Base-by-base conservation (phyloP, 345 rosid genomes). In the Barbarea vulgaris region DNA sequence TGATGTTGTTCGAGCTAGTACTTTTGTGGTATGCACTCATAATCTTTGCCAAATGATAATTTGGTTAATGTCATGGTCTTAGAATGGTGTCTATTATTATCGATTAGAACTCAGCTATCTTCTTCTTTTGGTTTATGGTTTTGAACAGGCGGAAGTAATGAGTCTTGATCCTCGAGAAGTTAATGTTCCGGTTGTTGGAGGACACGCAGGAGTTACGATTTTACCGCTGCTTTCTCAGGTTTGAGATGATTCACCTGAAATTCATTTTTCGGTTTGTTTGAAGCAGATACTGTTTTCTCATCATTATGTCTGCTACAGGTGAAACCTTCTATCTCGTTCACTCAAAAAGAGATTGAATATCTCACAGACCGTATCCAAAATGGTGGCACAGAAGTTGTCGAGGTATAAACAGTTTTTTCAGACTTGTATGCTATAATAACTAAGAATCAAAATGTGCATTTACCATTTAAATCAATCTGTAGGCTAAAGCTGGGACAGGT, bases 401-500 rank as follows among this genome's bases (percentile, higher is more conserved):
- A 91, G 95, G 97, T 91, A 81, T 14, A 14, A 70, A 9, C 62
- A 1, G 9, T 25, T 22, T 6, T 6, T 22, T 64, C 54, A 15
- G 66, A 25, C 56, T 37, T 12, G 18, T 15, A 9, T 51, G 68
- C 33, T 63, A 2, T 28, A 1, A 24, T 13, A 6, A 54, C 18
- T 80, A 46, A 1, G 19, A 48, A 52, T 42, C 18, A 53, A 34
- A 34, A 15, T 0, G 6, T 75, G 27, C 9, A n/a, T 37, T 77
- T 18, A 70, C 6, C 3, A 10, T 55, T 36, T 12, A 0, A 42
- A 42, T 12, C 24, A 5, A 18, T 63, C 75, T 81, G 79, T 84
- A 95, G 99, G 99, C 99, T 64, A 95, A 90, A 84, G 97, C 99
- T 82, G 99, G 99, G 46, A 47, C 97, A 51, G 99, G 98, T 72